Evolutionary conservation across 768 basidiomycete genomes (phyloP).

Genomic region (Boletus barrowsii): DNA sequence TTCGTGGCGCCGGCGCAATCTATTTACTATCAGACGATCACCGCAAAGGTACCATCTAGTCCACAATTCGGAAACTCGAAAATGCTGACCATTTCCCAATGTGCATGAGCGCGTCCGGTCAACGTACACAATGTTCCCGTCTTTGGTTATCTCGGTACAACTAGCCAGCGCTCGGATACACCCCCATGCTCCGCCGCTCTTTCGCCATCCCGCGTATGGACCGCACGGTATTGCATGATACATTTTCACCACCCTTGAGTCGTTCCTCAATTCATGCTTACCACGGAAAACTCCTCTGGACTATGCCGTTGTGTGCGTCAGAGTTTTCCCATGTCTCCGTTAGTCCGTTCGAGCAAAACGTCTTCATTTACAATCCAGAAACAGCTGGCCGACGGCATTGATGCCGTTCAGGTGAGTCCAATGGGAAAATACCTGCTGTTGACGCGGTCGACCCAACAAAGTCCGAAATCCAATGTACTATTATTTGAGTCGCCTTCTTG

Average conservation of each 20-base stretch:
- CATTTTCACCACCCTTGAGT: constrained; percentile 6
- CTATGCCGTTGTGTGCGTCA: constrained; percentile 3
- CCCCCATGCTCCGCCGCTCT: constrained; percentile 23
- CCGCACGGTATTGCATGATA: constrained; percentile 11
- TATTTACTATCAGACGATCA: constrained; percentile 22
- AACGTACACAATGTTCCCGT: constrained; percentile 18
- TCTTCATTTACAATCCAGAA: constrained; percentile 11
- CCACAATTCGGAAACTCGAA: constrained; percentile 13
- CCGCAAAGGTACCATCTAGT: constrained; percentile 12
- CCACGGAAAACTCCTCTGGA: constrained; percentile 10
- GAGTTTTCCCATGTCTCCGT: constrained; percentile 18
- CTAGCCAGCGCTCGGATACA: constrained; percentile 13
- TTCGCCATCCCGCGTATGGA: constrained; percentile 15
- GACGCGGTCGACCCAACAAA: constrained; percentile 21
- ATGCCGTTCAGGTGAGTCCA: constrained; percentile 1
- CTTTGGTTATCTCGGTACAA: constrained; percentile 21
- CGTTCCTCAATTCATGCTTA: constrained; percentile 8
- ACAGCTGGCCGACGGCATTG: constrained; percentile 1
- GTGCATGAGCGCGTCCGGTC: constrained; percentile 12
- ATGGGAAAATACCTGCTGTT: constrained; percentile 23
- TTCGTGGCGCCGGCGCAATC: constrained; percentile 30
- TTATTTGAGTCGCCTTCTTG: constrained; percentile 7
- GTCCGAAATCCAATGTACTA: constrained; percentile 15
- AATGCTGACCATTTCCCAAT: constrained; percentile 14
- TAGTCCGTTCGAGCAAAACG: constrained; percentile 5